Evolutionary conservation across 495 filamentous ascomycete genomes (phyloP), one percentile per base, ranked within the genome.

Genomic region (Diplogelasinospora grovesii): DNA sequence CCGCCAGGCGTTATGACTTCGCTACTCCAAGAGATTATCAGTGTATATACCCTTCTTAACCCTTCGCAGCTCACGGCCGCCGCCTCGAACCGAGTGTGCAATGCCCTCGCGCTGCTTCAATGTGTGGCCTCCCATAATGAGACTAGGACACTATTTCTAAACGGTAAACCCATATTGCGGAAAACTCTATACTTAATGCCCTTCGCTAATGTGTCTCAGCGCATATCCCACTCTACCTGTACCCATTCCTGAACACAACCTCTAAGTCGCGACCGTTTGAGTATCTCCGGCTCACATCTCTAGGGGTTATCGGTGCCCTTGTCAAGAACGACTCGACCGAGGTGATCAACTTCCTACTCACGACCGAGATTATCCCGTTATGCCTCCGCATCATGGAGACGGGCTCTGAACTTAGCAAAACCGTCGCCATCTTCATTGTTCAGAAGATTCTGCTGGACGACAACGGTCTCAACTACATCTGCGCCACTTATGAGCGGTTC

Each of bases 331-430:
- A 99, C 68, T 95, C 89, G 2, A 86, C 85, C 4, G 92, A 97
- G 64, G 93, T 97, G 18, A 97, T 99, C 66, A 96, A 95, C 69
- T 99, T 99, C 63, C 81, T 99, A 21, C 77, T 99, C 10, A 97
- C 93, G 3, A 99, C 92, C 22, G 92, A 99, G 63, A 99, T 99
- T 50, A 99, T 99, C 39, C 92, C 92, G 5, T 77, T 99, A 3
- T 99, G 92, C 58, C 85, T 99, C 19, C 81, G 92, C 22, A 97
- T 99, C 56, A 99, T 99, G 92, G 92, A 99, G 70, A 99, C 92
- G 0, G 93, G 93, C 22, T 97, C 92, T 0, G 92, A 99, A 59
- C 71, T 99, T 30, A 95, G 89, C 72, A 99, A 98, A 70, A 99
- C 92, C 1, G 92, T 99, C 7, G 92, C 92, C 24, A 99, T 99